Evolutionary conservation across 1,284 basidiomycete genomes (phyloP), one percentile per base, ranked within the genome.

Genomic region (Neolentinus lepideus): DNA sequence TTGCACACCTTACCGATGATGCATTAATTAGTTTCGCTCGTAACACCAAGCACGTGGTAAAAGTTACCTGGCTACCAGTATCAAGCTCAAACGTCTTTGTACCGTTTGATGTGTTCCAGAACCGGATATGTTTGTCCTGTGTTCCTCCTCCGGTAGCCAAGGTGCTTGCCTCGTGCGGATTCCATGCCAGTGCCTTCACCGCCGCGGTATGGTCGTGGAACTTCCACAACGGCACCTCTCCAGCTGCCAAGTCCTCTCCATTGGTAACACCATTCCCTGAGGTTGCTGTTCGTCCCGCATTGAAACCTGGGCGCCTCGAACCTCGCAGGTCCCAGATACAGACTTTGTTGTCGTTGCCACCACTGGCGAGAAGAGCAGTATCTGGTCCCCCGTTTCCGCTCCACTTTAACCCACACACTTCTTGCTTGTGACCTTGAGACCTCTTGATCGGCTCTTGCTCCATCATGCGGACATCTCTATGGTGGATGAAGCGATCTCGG

Each of bases 311-410:
- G 38, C 87, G 69, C 62, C 75, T 75, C 2, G 81, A 80, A 2
- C 85, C 85, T 24, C 88, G 73, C 56, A 90, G 65, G 63, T 97
- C 94, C 94, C 96, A 99, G 55, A 99, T 92, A 63, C 93, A 94
- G 9, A 99, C 88, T 73, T 97, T 96, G 74, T 99, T 99, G 73
- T 99, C 97, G 70, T 99, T 99, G 0, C 96, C 96, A 1, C 97
- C 96, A 59, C 90, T 94, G 2, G 96, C 96, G 1, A 99, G 80
- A 4, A 24, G 22, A 26, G 47, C 47, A 26, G 24, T 24, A 61
- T 63, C 66, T 43, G 59, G 60, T 0, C 76, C 79, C 10, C 76
- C 77, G 53, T 84, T 80, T 2, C 78, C 75, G 63, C 90, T 95
- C 96, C 95, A 99, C 58, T 92, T 89, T 48, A 99, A 75, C 1